These are phyloP conservation scores for Leccinum uliginosum DNA, from an alignment of 768 basidiomycete genomes.

Conservation along the genomic window DNA sequence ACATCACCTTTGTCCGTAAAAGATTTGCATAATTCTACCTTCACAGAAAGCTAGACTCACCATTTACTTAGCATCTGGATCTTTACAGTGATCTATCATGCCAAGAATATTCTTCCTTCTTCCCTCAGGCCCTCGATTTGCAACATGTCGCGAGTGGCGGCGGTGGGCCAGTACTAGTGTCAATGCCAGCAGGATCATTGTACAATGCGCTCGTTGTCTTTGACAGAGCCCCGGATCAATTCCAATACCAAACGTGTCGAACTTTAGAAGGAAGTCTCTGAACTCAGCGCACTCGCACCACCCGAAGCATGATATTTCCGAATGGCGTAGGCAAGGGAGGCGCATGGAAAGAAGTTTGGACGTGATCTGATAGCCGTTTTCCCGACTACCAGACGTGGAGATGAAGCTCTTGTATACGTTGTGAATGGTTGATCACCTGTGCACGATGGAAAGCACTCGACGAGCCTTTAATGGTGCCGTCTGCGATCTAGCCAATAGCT, in stretches of 20 bases:
- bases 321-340: not conserved
- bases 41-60: too few relatives aligned
- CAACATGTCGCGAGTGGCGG: not conserved
- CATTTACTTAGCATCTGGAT: too few relatives aligned
- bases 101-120: not conserved
- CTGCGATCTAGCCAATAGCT: not conserved
- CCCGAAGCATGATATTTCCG: not conserved
- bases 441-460: not conserved
- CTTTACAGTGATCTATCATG: too few relatives aligned
- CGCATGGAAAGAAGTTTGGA: too few relatives aligned
- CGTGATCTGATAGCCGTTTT: not conserved
- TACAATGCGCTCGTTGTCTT: not conserved
- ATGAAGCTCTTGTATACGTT: not conserved
- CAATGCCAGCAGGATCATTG: too few relatives aligned
- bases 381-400: not conserved
- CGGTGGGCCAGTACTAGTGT: too few relatives aligned
- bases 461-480: not conserved
- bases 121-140: not conserved
- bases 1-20: not conserved
- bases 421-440: not conserved
- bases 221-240: too few relatives aligned
- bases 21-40: too few relatives aligned
- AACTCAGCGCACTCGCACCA: too few relatives aligned
- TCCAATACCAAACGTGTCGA: too few relatives aligned
- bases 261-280: too few relatives aligned